A percentile compares a stretch with the other conserved stretches of the same genome.
Conservation (phyloP, 1,139 yeast genomes). For the Kodamaea plutei region DNA sequence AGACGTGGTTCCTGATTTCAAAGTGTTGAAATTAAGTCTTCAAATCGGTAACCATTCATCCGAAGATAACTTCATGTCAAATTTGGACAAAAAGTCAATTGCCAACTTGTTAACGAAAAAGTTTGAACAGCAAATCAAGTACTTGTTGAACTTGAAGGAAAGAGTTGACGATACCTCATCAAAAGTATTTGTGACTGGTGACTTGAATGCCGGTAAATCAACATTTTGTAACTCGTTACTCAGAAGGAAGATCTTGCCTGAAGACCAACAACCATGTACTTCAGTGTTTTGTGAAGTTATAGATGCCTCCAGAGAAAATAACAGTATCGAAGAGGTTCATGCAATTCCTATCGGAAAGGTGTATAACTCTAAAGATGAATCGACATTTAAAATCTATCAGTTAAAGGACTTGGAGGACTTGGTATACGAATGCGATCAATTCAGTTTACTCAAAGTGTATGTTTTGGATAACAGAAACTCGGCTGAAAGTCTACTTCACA, state of each 20-base stretch:
- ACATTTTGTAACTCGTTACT: conserved; percentile 91
- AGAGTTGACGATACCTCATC: conserved; percentile 91
- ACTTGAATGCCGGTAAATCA: conserved; percentile 93
- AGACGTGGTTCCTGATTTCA: conserved; percentile 39
- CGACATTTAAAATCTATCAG: conserved; percentile 57
- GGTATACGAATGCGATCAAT: conserved; percentile 72
- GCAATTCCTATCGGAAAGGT: conserved; percentile 67
- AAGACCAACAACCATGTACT: conserved; percentile 97
- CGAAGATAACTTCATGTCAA: conserved; percentile 40
- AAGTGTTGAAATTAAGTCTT: conserved; percentile 60
- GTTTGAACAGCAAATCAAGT: conserved; percentile 58
- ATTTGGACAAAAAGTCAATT: conserved; percentile 61
- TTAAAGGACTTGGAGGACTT: conserved; percentile 59
- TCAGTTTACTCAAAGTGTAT: conserved; percentile 72
- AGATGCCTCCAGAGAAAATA: conserved; percentile 70
- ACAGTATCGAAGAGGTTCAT: conserved; percentile 83
- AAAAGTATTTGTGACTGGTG: conserved; percentile 95
- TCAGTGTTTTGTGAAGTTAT: conserved; percentile 93
- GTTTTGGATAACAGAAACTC: conserved; percentile 70
- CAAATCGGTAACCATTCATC: conserved; percentile 48
- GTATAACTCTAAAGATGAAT: conserved; percentile 58
- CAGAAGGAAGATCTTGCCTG: conserved; percentile 77
- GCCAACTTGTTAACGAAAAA: conserved; percentile 64
- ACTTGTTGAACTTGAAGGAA: conserved; percentile 68
- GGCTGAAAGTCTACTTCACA: conserved; percentile 69